These are phyloP conservation scores for Eucalyptus victrix DNA, from an alignment of 345 rosid species.

Conservation along the genomic window DNA sequence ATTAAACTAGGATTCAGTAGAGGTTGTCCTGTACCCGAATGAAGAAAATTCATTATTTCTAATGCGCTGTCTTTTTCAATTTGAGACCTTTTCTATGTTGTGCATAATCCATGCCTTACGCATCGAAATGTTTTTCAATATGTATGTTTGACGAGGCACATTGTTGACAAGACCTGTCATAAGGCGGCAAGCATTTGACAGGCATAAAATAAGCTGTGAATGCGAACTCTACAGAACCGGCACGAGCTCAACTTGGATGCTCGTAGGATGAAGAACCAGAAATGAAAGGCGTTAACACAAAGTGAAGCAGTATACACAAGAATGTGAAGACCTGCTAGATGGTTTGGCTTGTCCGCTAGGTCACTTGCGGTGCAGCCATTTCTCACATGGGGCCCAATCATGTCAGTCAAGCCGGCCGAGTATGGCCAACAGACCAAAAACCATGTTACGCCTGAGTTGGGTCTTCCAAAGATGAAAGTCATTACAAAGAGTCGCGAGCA, in stretches of 20 bases:
- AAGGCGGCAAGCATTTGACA: background rate
- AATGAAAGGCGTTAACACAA: background rate
- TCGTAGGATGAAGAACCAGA: background rate
- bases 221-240: background rate
- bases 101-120: background rate
- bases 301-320: background rate
- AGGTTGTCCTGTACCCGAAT: background rate
- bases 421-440: background rate
- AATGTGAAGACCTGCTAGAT: background rate
- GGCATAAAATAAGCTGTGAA: background rate
- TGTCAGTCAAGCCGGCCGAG: background rate
- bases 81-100: background rate
- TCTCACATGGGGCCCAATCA: background rate
- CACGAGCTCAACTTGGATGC: background rate
- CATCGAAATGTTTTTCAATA: background rate
- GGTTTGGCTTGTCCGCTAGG: background rate
- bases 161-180: background rate
- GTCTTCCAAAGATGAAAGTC: background rate
- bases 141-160: background rate
- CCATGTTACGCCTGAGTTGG: background rate
- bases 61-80: background rate
- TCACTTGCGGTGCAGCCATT: background rate
- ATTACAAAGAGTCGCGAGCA: background rate
- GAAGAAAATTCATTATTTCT: background rate
- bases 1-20: background rate